phyloP scores from a whole-genome alignment of 106 monocot species.

The Allium cepa region DNA sequence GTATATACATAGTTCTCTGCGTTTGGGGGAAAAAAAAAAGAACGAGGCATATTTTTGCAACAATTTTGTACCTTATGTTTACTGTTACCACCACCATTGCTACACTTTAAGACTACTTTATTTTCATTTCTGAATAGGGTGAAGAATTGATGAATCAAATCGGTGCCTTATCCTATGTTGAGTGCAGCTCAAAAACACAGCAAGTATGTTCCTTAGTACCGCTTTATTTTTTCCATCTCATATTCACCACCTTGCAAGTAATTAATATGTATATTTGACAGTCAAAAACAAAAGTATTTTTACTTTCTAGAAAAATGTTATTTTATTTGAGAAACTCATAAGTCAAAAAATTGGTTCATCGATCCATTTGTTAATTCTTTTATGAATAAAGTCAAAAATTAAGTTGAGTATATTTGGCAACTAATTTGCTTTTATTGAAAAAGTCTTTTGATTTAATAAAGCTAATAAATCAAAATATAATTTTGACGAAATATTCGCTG shows the following conservation, averaged over 20 bases:
- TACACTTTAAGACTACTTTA: too few relatives aligned
- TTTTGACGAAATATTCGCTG: not conserved
- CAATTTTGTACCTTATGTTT: too few relatives aligned
- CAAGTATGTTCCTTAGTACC: constrained; percentile 16
- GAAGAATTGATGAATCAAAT: constrained; percentile 38
- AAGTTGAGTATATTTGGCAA: not conserved
- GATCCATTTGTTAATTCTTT: not conserved
- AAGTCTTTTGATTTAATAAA: not conserved
- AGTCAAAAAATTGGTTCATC: not conserved
- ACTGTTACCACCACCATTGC: too few relatives aligned
- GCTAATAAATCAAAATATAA: not conserved
- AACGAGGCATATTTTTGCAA: too few relatives aligned
- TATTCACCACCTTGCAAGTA: not conserved
- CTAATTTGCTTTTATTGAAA: not conserved
- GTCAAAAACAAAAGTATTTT: not conserved
- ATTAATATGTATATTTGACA: not conserved
- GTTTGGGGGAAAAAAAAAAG: too few relatives aligned
- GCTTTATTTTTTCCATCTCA: not conserved
- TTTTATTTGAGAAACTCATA: too few relatives aligned
- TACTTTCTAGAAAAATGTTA: too few relatives aligned
- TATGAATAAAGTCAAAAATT: not conserved
- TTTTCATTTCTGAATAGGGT: constrained; percentile 11
- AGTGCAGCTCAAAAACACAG: constrained; percentile 53
- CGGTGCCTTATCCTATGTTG: constrained; percentile 31
- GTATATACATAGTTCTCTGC: too few relatives aligned